A percentile compares a stretch with the other conserved stretches of the same genome.
These are phyloP conservation scores for Vinca minor DNA, from an alignment of 257 asterid species.

Conservation along the genomic window DNA sequence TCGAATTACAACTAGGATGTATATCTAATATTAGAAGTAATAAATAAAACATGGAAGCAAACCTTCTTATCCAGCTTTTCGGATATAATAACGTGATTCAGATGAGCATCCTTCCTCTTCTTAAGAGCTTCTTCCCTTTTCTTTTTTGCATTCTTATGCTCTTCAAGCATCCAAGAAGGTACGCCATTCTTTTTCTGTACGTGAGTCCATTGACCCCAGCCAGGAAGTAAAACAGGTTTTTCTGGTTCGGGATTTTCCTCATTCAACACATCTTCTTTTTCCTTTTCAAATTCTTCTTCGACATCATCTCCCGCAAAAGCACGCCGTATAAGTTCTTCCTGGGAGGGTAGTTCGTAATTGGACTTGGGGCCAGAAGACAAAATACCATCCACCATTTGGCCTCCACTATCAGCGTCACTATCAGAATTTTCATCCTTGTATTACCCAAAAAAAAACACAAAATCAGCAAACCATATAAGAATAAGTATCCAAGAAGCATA, in stretches of 20 bases:
- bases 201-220: conserved; percentile 98
- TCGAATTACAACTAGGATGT: no score
- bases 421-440: conserved; percentile 44
- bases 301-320: conserved; percentile 98
- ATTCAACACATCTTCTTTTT: conserved; percentile 59
- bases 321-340: conserved; percentile 78
- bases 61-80: conserved; percentile 90
- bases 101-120: conserved; percentile 83
- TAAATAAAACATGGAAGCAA: conserved; percentile 9
- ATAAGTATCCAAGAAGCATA: not conserved
- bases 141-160: conserved; percentile 65
- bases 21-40: conserved; percentile 9
- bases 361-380: conserved; percentile 58
- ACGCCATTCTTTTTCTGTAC: conserved; percentile 75
- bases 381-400: conserved; percentile 88
- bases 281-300: conserved; percentile 74
- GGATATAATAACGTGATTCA: conserved; percentile 79
- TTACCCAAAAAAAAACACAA: not conserved
- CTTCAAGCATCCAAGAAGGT: conserved; percentile 78
- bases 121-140: conserved; percentile 73
- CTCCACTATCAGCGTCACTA: conserved; percentile 61
- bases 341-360: conserved; percentile 73
- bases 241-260: conserved; percentile 92
- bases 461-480: conserved; percentile 8
- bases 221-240: conserved; percentile 68